Evolutionary conservation across 2,329 filamentous ascomycete genomes (phyloP).

Genomic region (Alternaria infectoria): DNA sequence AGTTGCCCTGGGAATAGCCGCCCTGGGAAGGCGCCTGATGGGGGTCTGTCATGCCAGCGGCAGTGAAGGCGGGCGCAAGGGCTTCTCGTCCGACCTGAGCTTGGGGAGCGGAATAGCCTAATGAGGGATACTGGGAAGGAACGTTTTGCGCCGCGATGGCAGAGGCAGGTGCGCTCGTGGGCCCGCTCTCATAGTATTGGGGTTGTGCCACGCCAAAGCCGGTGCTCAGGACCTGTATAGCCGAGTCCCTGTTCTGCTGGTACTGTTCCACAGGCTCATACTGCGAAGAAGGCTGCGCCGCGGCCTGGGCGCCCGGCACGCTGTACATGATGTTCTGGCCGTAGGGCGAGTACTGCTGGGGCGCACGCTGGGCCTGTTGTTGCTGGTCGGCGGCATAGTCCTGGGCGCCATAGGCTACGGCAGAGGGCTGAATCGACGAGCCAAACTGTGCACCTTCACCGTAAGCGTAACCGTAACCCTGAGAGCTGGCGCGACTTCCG

Average conservation of each 20-base stretch:
- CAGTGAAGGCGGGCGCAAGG: conserved; percentile 57
- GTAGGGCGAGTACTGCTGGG: conserved; percentile 59
- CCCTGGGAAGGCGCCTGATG: conserved; percentile 51
- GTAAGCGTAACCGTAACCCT: conserved; percentile 58
- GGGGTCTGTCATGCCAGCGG: conserved; percentile 60
- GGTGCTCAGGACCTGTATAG: conserved; percentile 75
- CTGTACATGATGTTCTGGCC: conserved; percentile 79
- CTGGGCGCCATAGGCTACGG: conserved; percentile 66
- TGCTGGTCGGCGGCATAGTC: conserved; percentile 66
- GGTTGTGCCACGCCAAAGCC: conserved; percentile 71
- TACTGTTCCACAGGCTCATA: conserved; percentile 82
- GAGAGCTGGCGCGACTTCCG: conserved; percentile 47
- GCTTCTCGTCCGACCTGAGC: conserved; percentile 61
- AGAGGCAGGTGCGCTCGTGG: conserved; percentile 66
- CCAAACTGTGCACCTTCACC: conserved; percentile 62
- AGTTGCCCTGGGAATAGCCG: conserved; percentile 43
- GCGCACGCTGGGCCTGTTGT: conserved; percentile 63
- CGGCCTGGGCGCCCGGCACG: conserved; percentile 56
- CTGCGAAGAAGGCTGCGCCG: conserved; percentile 60
- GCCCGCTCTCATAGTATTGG: conserved; percentile 67
- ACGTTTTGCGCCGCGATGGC: conserved; percentile 66
- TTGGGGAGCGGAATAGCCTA: conserved; percentile 66
- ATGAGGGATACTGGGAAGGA: conserved; percentile 67
- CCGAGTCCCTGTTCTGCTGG: conserved; percentile 70
- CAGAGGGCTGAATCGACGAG: conserved; percentile 57